Evolutionary conservation across 331 rosid species (phyloP).

Genomic region (Stylosanthes scabra): DNA sequence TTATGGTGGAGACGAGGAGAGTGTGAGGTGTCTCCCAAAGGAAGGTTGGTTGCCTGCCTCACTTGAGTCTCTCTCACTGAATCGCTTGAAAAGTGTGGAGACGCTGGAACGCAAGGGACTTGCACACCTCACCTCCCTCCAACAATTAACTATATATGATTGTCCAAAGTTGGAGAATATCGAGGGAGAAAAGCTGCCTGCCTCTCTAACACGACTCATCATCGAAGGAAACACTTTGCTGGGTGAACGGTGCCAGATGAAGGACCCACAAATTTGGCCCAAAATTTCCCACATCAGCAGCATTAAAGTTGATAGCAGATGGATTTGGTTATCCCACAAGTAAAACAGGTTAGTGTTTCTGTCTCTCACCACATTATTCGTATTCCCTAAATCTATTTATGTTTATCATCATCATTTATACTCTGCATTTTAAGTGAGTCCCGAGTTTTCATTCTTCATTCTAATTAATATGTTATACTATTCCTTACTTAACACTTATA

Average conservation of each 20-base stretch:
- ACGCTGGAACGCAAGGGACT: background rate
- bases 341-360: background rate
- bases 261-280: conserved; percentile 10
- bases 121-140: background rate
- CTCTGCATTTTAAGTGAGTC: too few relatives aligned
- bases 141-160: background rate
- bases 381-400: too few relatives aligned
- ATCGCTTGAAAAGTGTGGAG: background rate
- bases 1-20: background rate
- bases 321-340: too few relatives aligned
- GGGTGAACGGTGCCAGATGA: background rate
- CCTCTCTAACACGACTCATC: background rate
- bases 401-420: too few relatives aligned
- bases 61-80: background rate
- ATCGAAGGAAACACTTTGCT: background rate
- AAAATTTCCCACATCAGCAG: conserved; percentile 16
- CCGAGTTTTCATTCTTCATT: too few relatives aligned
- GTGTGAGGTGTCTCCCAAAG: background rate
- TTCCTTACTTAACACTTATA: too few relatives aligned
- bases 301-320: background rate
- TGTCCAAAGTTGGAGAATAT: background rate
- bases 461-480: too few relatives aligned
- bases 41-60: background rate
- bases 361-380: too few relatives aligned
- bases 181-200: background rate